phyloP scores from a whole-genome alignment of 176 grass and related monocot species.

The Musa schizocarpa region DNA sequence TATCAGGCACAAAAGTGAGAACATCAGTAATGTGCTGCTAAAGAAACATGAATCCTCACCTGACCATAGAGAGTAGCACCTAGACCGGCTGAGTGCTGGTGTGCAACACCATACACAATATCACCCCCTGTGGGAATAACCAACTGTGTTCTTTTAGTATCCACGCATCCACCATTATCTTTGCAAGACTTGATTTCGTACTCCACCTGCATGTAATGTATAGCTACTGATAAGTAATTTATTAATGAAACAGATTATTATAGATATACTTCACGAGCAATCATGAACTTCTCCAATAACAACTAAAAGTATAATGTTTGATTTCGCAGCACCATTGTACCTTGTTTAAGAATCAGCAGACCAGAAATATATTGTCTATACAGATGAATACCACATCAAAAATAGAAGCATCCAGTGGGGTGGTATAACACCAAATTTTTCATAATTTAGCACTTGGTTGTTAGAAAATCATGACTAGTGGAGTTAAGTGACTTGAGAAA shows the following conservation, averaged over 20 bases:
- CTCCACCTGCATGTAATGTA: slow-evolving; percentile 45
- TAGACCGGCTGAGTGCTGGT: slow-evolving; percentile 71
- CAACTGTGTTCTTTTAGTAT: slow-evolving; percentile 32
- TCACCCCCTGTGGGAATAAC: slow-evolving; percentile 56
- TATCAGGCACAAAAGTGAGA: not conserved
- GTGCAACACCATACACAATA: slow-evolving; percentile 61
- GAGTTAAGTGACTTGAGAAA: too few species aligned
- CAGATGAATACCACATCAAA: too few species aligned
- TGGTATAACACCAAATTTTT: too few species aligned
- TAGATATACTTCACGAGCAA: too few species aligned
- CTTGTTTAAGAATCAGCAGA: not conserved
- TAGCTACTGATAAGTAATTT: not conserved
- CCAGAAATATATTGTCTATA: not conserved
- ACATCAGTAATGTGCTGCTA: too few species aligned
- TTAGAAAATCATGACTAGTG: too few species aligned
- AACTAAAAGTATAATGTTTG: too few species aligned
- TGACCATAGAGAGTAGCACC: slow-evolving; percentile 47
- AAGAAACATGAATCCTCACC: slow-evolving; percentile 20
- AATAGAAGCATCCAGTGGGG: too few species aligned
- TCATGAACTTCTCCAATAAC: too few species aligned
- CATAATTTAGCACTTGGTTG: too few species aligned
- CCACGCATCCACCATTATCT: slow-evolving; percentile 37
- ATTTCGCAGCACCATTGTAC: too few species aligned
- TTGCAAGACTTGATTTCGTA: slow-evolving; percentile 65
- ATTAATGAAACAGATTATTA: not conserved